Evolutionary conservation across 164 flowering plant genomes (phyloP).

Genomic region (Magnolia sinica): DNA sequence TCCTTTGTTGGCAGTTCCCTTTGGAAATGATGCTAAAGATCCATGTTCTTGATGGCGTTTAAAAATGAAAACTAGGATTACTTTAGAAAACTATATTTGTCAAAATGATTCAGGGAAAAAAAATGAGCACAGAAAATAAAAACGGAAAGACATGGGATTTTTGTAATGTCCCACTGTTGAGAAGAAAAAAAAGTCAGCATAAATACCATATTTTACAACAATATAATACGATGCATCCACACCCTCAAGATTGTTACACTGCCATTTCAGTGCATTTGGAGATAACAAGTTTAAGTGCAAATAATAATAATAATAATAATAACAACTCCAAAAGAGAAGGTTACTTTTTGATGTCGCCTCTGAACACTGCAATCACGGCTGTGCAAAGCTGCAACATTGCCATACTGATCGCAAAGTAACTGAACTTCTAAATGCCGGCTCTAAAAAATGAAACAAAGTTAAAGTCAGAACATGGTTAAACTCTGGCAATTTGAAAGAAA

Average conservation of each 20-base stretch:
- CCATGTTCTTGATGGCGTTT: neutral
- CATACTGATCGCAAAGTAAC: conserved; percentile 92
- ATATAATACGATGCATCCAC: neutral
- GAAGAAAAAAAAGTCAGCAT: neutral
- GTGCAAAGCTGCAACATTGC: conserved; percentile 98
- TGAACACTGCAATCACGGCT: conserved; percentile 99
- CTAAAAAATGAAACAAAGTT: conserved; percentile 31
- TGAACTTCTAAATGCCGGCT: conserved; percentile 99
- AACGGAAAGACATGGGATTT: neutral
- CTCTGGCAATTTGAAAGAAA: neutral
- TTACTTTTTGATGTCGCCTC: conserved; percentile 96
- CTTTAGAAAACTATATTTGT: too few relatives aligned
- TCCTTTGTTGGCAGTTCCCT: neutral
- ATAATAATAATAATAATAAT: too few relatives aligned
- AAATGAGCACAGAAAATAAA: neutral
- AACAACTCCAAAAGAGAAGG: neutral
- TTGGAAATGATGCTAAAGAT: neutral
- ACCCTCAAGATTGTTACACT: neutral
- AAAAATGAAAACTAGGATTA: neutral
- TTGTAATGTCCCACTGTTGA: neutral
- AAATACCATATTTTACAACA: neutral
- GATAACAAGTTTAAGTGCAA: neutral
- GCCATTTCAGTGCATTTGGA: neutral
- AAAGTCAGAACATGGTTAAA: conserved; percentile 13
- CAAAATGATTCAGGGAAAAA: neutral